Evolutionary conservation across 1,139 yeast species (phyloP), one percentile per base, ranked within the genome.

Genomic region (Yamadazyma taylorii): DNA sequence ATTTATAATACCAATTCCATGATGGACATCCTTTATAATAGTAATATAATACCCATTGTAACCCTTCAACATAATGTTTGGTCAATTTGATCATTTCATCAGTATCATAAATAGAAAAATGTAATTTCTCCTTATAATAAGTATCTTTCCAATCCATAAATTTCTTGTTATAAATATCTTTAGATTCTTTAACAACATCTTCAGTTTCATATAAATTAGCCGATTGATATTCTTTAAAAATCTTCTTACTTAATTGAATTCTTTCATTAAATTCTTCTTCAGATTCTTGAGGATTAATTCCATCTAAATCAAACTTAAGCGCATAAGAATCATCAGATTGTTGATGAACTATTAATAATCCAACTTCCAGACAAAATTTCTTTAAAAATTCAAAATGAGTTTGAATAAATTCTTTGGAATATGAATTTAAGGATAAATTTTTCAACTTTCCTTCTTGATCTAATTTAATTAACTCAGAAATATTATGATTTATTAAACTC

Each of bases 21-120:
- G 97, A 88, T 33, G 86, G 86, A 55, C 87, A 83, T 17, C 97
- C 97, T 50, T 78, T 77, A 56, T 88, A 90, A 60, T 90, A 90
- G 63, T 90, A 90, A 55, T 77, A 83, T 60, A 90, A 70, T 12
- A 90, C 97, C 97, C 97, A 90, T 63, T 90, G 97, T 47, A 90
- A 72, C 50, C 97, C 97, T 63, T 90, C 96, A 33, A 90, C 71
- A 56, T 89, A 90, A 59, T 88, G 90, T 49, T 81, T 81, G n/a
- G 95, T 77, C 52, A 88, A 59, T 22, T 76, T 76, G 15, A 61
- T 61, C 51, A 90, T 65, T 45, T 78, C 66, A 2, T 78, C 83
- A 23, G 75, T 79, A 38, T 79, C 73, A 29, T 72, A 51, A 34
- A 78, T 68, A 13, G 85, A 75, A 47, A 87, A 86, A 9, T 78